Conservation (phyloP, 257 asterid species). For the Verbascum thapsus region DNA sequence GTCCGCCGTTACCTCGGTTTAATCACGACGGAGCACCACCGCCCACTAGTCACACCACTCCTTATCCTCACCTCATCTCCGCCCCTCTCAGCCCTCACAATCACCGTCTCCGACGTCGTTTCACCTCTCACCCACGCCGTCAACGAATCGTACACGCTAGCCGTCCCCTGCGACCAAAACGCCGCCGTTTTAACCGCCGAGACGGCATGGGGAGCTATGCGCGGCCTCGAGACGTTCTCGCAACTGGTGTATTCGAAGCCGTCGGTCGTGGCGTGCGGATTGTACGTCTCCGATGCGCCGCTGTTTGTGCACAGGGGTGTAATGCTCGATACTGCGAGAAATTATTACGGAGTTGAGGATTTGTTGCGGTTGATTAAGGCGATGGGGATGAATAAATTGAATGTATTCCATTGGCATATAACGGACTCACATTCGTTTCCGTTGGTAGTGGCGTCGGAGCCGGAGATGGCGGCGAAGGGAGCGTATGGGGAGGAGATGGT, state of each 20-base stretch:
- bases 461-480: constrained; percentile 67
- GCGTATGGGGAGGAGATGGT: constrained; percentile 72
- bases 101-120: constrained; percentile 45
- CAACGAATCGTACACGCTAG: constrained; percentile 76
- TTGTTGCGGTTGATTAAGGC: constrained; percentile 69
- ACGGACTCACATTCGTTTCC: constrained; percentile 97
- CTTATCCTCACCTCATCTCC: constrained; percentile 52
- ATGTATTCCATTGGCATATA: constrained; percentile 94
- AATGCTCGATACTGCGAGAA: constrained; percentile 81
- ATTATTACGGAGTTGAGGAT: constrained; percentile 58
- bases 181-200: constrained; percentile 48
- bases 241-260: constrained; percentile 68
- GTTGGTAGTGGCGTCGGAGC: constrained; percentile 72
- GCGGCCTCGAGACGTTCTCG: constrained; percentile 85
- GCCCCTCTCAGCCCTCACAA: constrained; percentile 43
- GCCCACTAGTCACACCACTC: constrained; percentile 49
- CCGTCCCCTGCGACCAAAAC: constrained; percentile 37
- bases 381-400: constrained; percentile 89
- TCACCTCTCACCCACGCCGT: constrained; percentile 67
- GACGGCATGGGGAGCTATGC: constrained; percentile 91
- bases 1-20: constrained; percentile 58
- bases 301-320: constrained; percentile 72
- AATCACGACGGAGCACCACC: constrained; percentile 51
- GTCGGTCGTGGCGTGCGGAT: constrained; percentile 49
- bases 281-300: constrained; percentile 64